Conservation (phyloP, 169 alveolate genomes). For the Babesia ovis region DNA sequence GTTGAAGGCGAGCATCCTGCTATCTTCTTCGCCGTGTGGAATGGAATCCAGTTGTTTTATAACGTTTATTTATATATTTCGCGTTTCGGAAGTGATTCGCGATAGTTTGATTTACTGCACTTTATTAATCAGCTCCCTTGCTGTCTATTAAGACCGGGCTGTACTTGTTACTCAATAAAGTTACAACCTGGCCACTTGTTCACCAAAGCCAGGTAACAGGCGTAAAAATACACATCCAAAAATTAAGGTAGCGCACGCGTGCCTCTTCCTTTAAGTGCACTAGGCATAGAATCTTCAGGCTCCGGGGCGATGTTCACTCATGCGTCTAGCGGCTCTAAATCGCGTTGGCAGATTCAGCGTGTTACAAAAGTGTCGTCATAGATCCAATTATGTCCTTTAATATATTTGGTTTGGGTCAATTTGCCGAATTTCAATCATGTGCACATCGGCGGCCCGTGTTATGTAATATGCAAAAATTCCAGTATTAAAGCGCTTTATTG, state of each 20-base stretch:
- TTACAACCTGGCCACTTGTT: not conserved
- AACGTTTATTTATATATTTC: not conserved
- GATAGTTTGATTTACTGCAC: too few relatives aligned
- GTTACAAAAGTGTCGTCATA: not conserved
- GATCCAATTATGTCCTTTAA: not conserved
- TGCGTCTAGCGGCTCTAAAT: slow-evolving; percentile 10
- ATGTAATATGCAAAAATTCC: not conserved
- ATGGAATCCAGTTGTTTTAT: not conserved
- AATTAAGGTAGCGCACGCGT: slow-evolving; percentile 7
- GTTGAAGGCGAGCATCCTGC: slow-evolving; percentile 31
- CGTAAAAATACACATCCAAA: slow-evolving; percentile 25
- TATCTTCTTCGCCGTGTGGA: not conserved
- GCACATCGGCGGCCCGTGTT: not conserved
- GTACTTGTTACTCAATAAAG: not conserved
- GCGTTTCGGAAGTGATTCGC: too few relatives aligned
- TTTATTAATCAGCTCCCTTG: too few relatives aligned
- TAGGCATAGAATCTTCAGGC: slow-evolving; percentile 25
- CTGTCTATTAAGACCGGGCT: too few relatives aligned
- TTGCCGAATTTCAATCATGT: slow-evolving; percentile 3
- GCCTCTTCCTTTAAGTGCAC: slow-evolving; percentile 6
- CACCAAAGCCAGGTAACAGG: not conserved
- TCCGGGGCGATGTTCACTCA: slow-evolving; percentile 10
- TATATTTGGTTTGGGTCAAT: not conserved
- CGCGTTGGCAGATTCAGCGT: slow-evolving; percentile 10
- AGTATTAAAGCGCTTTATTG: not conserved